These are phyloP conservation scores for Nannochloris sp. DNA, from an alignment of 139 green algal genomes.

Conservation along the genomic window DNA sequence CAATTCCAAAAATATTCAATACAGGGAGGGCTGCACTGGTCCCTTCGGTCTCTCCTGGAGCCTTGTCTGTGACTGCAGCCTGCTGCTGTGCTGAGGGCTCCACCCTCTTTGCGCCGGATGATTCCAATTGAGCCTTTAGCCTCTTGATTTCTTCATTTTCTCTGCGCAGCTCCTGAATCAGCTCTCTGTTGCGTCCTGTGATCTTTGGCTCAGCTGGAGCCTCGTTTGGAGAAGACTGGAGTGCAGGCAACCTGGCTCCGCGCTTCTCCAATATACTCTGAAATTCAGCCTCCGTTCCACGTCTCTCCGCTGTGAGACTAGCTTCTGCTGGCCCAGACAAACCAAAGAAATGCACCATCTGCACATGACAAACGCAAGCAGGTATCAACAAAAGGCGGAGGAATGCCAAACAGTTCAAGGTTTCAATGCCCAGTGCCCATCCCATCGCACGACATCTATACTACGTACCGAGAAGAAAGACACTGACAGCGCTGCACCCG, in stretches of 20 bases:
- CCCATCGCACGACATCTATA: too few species aligned
- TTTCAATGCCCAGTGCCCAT: too few species aligned
- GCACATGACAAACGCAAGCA: too few species aligned
- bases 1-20: constrained; percentile 28
- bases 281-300: constrained; percentile 17
- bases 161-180: constrained; percentile 7
- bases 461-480: too few species aligned
- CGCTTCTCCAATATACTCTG: constrained; percentile 15
- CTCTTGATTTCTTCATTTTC: constrained; percentile 14
- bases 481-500: too few species aligned
- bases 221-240: constrained; percentile 18
- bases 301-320: background rate
- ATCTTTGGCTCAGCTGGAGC: background rate
- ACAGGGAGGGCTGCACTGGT: background rate
- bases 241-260: constrained; percentile 14
- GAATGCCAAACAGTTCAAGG: too few species aligned
- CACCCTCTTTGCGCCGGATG: background rate
- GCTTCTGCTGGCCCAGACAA: background rate
- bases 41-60: background rate
- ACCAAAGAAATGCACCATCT: too few species aligned
- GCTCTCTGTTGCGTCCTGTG: background rate
- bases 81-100: background rate
- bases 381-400: too few species aligned
- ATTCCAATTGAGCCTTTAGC: constrained; percentile 3
- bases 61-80: background rate